phyloP scores from a whole-genome alignment of 768 basidiomycete genomes.

The Tylopilus balloui region DNA sequence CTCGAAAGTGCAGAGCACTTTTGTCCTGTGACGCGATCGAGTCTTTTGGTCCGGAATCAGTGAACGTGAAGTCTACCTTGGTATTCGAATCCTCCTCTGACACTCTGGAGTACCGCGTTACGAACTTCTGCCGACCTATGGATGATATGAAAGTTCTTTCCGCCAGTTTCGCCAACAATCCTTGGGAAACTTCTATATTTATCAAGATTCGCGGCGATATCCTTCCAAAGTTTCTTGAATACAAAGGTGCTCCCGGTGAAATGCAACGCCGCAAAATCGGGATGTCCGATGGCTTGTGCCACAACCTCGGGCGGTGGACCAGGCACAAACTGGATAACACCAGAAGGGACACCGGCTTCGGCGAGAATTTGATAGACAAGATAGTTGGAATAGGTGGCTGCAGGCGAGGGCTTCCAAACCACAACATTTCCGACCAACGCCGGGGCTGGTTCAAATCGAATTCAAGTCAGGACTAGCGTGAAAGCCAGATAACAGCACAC shows the following conservation, averaged over 20 bases:
- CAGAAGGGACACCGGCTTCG: conserved; percentile 91
- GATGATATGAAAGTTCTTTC: conserved; percentile 97
- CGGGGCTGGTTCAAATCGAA: conserved; percentile 50
- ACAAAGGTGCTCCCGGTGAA: conserved; percentile 95
- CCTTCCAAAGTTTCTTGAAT: conserved; percentile 96
- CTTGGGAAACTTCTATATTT: conserved; percentile 86
- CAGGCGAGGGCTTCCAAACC: conserved; percentile 97
- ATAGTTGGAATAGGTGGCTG: conserved; percentile 94
- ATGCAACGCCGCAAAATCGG: conserved; percentile 81
- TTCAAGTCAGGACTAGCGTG: background rate
- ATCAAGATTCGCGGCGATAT: conserved; percentile 86
- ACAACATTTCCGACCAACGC: conserved; percentile 93
- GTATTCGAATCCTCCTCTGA: conserved; percentile 93
- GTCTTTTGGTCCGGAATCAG: background rate
- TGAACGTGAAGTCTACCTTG: conserved; percentile 51
- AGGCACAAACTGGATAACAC: conserved; percentile 96
- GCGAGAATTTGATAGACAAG: conserved; percentile 83
- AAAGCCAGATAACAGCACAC: conserved; percentile 30
- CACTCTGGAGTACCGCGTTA: conserved; percentile 86
- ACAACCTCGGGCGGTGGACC: conserved; percentile 85
- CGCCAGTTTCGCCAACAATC: conserved; percentile 96
- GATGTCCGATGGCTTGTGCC: conserved; percentile 74
- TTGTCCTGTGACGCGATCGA: conserved; percentile 52
- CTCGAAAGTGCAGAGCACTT: conserved; percentile 96
- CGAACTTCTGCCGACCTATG: conserved; percentile 82